These are phyloP conservation scores for Mycena floridula DNA, from an alignment of 768 basidiomycete genomes.

Conservation along the genomic window DNA sequence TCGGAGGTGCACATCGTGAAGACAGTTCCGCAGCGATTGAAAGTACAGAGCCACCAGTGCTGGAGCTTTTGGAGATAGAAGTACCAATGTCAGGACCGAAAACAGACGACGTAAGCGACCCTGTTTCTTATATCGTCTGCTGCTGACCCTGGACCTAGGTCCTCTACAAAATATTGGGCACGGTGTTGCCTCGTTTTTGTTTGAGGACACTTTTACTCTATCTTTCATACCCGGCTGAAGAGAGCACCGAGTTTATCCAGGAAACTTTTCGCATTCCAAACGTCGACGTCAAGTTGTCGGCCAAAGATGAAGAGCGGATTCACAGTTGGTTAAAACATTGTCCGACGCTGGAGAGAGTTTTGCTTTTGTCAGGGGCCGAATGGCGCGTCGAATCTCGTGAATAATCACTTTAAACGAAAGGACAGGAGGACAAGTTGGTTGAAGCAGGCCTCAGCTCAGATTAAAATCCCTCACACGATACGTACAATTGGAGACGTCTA, in stretches of 20 bases:
- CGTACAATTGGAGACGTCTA: too few species aligned
- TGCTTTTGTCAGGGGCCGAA: neutral
- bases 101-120: constrained; percentile 6
- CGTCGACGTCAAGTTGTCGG: neutral
- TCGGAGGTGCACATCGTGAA: constrained; percentile 23
- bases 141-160: too few species aligned
- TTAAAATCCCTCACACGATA: too few species aligned
- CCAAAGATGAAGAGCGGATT: neutral
- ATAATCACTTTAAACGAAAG: too few species aligned
- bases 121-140: too few species aligned
- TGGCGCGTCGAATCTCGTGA: too few species aligned
- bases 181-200: too few species aligned
- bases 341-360: neutral
- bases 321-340: neutral
- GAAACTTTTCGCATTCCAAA: neutral
- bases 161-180: too few species aligned
- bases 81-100: constrained; percentile 3
- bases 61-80: constrained; percentile 2
- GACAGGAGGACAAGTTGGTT: too few species aligned
- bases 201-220: too few species aligned
- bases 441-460: too few species aligned
- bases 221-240: too few species aligned
- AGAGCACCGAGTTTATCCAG: neutral
- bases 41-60: neutral
- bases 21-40: neutral